phyloP scores from a whole-genome alignment of 306 rosid species.

The Vigna angularis region DNA sequence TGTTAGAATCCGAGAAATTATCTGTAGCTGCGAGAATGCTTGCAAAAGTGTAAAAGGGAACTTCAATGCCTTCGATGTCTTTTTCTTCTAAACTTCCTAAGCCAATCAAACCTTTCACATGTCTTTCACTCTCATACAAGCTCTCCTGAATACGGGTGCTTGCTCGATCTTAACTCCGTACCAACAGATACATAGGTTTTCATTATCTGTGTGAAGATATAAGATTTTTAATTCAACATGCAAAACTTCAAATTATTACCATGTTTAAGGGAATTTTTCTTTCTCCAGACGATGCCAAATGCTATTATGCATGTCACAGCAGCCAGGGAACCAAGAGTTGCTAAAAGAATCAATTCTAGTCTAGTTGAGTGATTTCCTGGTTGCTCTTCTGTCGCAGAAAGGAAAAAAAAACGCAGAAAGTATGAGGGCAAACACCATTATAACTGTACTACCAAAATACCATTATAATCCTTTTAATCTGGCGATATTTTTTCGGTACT shows the following conservation, averaged over 20 bases:
- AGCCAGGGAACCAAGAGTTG: background rate
- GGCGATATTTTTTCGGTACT: too few relatives aligned
- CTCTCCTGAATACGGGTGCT: conserved; percentile 19
- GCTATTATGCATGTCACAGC: conserved; percentile 16
- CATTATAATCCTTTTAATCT: too few relatives aligned
- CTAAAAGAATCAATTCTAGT: background rate
- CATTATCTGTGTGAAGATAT: background rate
- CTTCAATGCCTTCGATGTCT: conserved; percentile 44
- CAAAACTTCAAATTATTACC: conserved; percentile 31
- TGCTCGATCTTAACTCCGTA: conserved; percentile 27
- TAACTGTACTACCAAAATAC: too few relatives aligned
- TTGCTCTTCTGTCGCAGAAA: conserved; percentile 21
- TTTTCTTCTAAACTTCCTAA: conserved; percentile 46
- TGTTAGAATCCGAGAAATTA: conserved; percentile 59
- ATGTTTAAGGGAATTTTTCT: conserved; percentile 15
- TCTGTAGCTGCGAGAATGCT: conserved; percentile 53
- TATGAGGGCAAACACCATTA: background rate
- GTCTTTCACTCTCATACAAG: conserved; percentile 37
- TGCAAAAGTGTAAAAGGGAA: conserved; percentile 49
- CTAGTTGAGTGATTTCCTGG: background rate
- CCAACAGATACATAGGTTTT: background rate
- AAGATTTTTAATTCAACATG: background rate
- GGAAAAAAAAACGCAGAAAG: background rate
- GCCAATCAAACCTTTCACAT: conserved; percentile 42
- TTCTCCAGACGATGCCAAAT: conserved; percentile 5